A percentile compares a stretch with the other conserved stretches of the same genome.
phyloP scores from a whole-genome alignment of 257 asterid species.

The Solanum chmielewskii region DNA sequence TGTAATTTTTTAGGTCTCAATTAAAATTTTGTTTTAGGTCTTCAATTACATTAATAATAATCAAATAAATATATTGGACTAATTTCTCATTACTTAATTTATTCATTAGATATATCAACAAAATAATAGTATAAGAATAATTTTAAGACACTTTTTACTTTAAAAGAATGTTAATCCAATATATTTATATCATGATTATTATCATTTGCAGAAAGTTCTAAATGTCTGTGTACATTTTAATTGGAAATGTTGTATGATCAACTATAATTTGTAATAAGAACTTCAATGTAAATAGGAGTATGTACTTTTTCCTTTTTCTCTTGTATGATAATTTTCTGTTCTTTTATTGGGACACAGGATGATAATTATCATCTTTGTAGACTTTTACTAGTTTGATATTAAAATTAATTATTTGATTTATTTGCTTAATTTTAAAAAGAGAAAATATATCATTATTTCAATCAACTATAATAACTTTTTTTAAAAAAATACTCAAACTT shows the following conservation, averaged over 20 bases:
- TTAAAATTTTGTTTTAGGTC: no score
- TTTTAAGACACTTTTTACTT: no score
- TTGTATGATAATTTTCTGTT: no score
- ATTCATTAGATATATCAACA: neutral
- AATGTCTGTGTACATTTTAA: neutral
- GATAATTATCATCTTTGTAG: neutral
- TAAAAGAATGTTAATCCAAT: neutral
- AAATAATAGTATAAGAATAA: neutral
- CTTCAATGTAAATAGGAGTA: neutral
- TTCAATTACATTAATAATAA: no score
- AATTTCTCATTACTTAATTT: neutral
- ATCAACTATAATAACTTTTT: no score
- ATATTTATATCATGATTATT: neutral
- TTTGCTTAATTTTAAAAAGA: no score
- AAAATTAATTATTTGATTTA: no score
- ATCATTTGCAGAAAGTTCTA: neutral
- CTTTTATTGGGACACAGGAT: neutral
- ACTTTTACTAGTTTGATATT: no score
- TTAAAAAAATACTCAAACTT: accelerated
- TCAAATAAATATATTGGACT: no score
- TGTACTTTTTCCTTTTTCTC: neutral
- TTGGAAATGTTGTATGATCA: neutral
- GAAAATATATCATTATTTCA: no score
- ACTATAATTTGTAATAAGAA: neutral
- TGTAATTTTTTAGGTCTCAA: no score